These are phyloP conservation scores for Stemphylium vesicarium DNA, from an alignment of 2,329 filamentous ascomycete genomes.

Conservation along the genomic window DNA sequence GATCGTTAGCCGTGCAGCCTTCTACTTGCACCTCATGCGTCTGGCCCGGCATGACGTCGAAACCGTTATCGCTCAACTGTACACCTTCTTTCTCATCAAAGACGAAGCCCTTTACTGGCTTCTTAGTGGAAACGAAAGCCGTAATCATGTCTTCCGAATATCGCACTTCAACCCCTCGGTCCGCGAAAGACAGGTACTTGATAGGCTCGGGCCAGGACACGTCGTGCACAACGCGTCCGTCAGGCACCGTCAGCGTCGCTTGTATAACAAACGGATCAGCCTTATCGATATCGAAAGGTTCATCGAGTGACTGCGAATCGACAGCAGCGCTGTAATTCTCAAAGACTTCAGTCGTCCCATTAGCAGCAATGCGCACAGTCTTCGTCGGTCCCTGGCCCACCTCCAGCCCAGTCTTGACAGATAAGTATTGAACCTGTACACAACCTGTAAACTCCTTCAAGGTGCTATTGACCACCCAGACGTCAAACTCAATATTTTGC, in stretches of 20 bases:
- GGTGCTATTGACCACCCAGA: conserved; percentile 62
- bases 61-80: conserved; percentile 36
- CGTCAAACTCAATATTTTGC: conserved; percentile 53
- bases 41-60: conserved; percentile 34
- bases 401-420: conserved; percentile 59
- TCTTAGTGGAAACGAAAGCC: conserved; percentile 54
- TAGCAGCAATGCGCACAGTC: conserved; percentile 55
- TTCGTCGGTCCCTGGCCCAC: conserved; percentile 54
- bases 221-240: conserved; percentile 57
- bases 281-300: conserved; percentile 54
- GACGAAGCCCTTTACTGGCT: conserved; percentile 64
- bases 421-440: conserved; percentile 60
- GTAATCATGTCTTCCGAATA: conserved; percentile 42
- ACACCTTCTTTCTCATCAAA: conserved; percentile 46
- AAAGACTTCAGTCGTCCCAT: conserved; percentile 61
- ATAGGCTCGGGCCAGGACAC: conserved; percentile 67
- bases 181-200: conserved; percentile 62
- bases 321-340: conserved; percentile 41
- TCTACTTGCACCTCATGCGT: conserved; percentile 21
- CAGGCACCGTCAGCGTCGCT: conserved; percentile 58
- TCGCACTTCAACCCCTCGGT: conserved; percentile 53
- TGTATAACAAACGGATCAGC: conserved; percentile 61
- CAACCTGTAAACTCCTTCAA: conserved; percentile 52
- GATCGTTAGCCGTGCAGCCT: conserved; percentile 7
- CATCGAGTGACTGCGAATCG: not conserved